phyloP scores from a whole-genome alignment of 495 filamentous ascomycete genomes.

The Platismatia glauca region DNA sequence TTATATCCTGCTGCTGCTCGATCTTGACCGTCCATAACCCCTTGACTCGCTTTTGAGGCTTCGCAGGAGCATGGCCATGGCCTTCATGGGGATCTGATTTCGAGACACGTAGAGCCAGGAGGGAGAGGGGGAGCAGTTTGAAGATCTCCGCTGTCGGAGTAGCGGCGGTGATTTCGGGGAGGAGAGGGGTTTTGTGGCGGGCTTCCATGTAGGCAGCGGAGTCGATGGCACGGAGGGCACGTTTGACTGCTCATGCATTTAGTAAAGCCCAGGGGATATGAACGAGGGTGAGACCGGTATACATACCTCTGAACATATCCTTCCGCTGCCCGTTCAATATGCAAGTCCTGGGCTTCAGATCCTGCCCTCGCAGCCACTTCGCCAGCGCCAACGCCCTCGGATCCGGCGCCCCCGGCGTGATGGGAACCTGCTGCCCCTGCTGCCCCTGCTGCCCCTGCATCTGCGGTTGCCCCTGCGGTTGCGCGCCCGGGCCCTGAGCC shows the following conservation, averaged over 20 bases:
- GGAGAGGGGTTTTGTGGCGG: conserved; percentile 70
- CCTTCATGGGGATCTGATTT: conserved; percentile 67
- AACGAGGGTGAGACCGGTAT: not conserved
- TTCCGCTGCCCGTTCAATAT: conserved; percentile 95
- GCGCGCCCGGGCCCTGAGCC: conserved; percentile 33
- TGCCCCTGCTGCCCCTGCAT: conserved; percentile 31
- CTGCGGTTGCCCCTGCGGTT: conserved; percentile 16
- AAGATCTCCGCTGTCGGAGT: conserved; percentile 80
- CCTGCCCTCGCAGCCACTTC: conserved; percentile 74
- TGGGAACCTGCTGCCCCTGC: conserved; percentile 44
- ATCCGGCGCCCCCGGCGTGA: conserved; percentile 63
- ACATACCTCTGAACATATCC: conserved; percentile 88
- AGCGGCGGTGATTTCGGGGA: conserved; percentile 72
- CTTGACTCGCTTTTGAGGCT: conserved; percentile 81
- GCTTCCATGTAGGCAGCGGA: conserved; percentile 83
- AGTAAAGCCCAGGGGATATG: not conserved
- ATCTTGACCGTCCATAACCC: conserved; percentile 95
- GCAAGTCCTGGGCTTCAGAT: conserved; percentile 82
- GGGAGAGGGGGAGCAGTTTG: conserved; percentile 91
- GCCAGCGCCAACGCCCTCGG: conserved; percentile 85
- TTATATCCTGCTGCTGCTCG: conserved; percentile 91
- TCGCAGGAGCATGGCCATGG: conserved; percentile 59
- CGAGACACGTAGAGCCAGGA: conserved; percentile 81
- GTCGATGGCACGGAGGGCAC: conserved; percentile 85
- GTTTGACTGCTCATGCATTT: conserved; percentile 63